Percentiles rank a stretch among this genome's conserved stretches.
Evolutionary conservation across 805 yeast species (phyloP).

Genomic region (Saturnispora ahearnii): DNA sequence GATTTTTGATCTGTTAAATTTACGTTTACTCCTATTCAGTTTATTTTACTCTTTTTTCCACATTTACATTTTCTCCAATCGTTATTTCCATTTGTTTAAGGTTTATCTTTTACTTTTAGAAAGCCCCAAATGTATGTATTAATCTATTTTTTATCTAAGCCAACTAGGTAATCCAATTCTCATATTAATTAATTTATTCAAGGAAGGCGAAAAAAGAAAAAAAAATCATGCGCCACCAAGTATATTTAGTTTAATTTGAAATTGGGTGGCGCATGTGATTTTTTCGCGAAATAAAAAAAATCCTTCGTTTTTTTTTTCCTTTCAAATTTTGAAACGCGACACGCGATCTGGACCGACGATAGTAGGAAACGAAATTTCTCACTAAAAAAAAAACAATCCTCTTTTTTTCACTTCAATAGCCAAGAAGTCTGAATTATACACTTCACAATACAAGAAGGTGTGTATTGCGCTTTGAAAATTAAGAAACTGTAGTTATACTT

Average conservation of each 20-base stretch:
- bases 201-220: neutral
- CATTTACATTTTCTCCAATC: neutral
- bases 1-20: neutral
- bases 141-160: neutral
- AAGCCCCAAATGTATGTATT: neutral
- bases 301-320: neutral
- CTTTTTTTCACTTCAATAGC: neutral
- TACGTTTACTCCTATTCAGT: neutral
- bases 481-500: neutral
- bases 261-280: neutral
- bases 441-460: neutral
- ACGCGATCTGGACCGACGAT: neutral
- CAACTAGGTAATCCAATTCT: too few species aligned
- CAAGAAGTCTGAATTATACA: slow-evolving; percentile 5
- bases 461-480: neutral
- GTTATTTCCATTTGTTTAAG: neutral
- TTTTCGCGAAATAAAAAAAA: neutral
- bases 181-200: too few species aligned
- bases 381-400: neutral
- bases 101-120: neutral
- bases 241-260: neutral
- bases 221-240: neutral
- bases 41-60: neutral
- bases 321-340: neutral
- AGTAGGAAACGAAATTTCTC: slow-evolving; percentile 1